Base-by-base conservation (phyloP, 2,329 filamentous ascomycete species). In the Talaromyces sp. region DNA sequence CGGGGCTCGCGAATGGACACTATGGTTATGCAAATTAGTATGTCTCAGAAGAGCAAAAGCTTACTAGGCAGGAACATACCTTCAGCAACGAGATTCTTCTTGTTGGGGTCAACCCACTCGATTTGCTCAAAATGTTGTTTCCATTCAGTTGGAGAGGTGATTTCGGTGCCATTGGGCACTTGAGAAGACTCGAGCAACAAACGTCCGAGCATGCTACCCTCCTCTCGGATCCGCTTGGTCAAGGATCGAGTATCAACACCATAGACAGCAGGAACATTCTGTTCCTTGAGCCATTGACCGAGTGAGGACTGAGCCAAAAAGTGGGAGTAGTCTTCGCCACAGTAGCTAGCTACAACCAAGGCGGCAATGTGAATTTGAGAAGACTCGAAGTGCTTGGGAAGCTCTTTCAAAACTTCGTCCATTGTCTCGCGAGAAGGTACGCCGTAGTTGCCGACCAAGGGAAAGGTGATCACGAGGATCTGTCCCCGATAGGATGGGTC, bases 381-480 rank as follows among this genome's bases (percentile, higher is more conserved):
- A 47, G 94, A 91, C 81, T 99, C 95, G 76, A 99, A 98, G 81
- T 98, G 86, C 69, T 92, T 93, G 36, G 94, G 93, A 65, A 98
- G 85, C 74, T 93, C 91, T 74, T 89, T 87, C 60, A 97, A 87
- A 63, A 98, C 84, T 76, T 92, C 88, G 78, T 98, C 94, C 81
- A 92, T 85, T 63, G 89, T 87, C 69, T 96, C 91, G 71, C 93
- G 86, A 58, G 92, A 92, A 63, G 95, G 95, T 31, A 98, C 95
- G 78, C 94, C 94, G 82, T 99, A 99, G 84, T 98, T 99, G 78
- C 94, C 94, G 67, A 97, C 91, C 45, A 98, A 85, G 66, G 94
- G 95, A 79, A 97, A 97, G 63, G 94, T 99, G 74, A 98, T 89
- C 79, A 98, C 93, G 72, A 99, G 86, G 72, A 99, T 97, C 82